Conservation (phyloP, 805 yeast species). For the Helenozyma baotianmanensis region DNA sequence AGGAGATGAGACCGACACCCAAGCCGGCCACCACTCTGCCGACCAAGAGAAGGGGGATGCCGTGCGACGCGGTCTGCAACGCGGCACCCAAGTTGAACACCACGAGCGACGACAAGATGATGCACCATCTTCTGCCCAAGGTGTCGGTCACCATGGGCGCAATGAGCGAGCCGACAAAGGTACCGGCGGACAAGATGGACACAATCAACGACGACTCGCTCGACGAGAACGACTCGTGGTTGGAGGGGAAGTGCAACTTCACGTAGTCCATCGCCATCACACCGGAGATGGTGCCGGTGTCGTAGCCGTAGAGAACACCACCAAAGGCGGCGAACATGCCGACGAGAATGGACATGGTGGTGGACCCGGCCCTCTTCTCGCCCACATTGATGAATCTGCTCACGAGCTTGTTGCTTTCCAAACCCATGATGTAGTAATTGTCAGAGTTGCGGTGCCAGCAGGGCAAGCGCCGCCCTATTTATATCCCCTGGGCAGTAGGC, state of each 20-base stretch:
- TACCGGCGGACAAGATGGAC: slow-evolving; percentile 37
- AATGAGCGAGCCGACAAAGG: slow-evolving; percentile 36
- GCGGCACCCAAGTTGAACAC: slow-evolving; percentile 35
- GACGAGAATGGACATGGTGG: slow-evolving; percentile 36
- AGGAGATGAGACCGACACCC: slow-evolving; percentile 40
- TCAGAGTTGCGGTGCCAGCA: too few species aligned
- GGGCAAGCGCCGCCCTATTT: too few species aligned
- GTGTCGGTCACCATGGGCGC: slow-evolving; percentile 36
- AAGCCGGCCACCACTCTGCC: slow-evolving; percentile 39
- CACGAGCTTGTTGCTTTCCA: slow-evolving; percentile 30
- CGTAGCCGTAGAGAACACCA: slow-evolving; percentile 40
- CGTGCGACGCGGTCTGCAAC: slow-evolving; percentile 34
- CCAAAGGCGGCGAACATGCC: slow-evolving; percentile 40
- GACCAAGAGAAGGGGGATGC: slow-evolving; percentile 31
- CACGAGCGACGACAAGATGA: slow-evolving; percentile 28
- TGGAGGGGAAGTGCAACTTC: slow-evolving; percentile 20
- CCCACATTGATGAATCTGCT: slow-evolving; percentile 39
- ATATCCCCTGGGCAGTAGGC: too few species aligned
- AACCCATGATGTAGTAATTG: slow-evolving; percentile 26
- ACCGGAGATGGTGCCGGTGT: slow-evolving; percentile 41
- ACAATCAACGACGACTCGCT: slow-evolving; percentile 22
- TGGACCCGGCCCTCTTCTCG: slow-evolving; percentile 43
- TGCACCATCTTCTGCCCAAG: slow-evolving; percentile 36
- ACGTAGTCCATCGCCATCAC: slow-evolving; percentile 38
- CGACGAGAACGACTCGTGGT: slow-evolving; percentile 16